Evolutionary conservation across 306 rosid genomes (phyloP).

Genomic region (Purshia tridentata): DNA sequence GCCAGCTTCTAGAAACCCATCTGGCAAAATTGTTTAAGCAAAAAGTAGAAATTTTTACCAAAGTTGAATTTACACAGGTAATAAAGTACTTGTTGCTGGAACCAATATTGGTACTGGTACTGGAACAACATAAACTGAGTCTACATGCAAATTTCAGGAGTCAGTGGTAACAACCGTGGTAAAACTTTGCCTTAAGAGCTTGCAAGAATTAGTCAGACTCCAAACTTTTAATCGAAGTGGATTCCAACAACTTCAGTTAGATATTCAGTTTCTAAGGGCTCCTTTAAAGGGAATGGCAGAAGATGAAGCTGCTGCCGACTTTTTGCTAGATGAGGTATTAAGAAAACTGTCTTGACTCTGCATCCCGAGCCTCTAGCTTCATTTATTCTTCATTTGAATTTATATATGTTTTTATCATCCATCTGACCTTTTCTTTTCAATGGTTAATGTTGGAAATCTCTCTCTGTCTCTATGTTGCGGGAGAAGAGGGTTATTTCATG

Average conservation of each 20-base stretch:
- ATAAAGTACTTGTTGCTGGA: constrained; percentile 24
- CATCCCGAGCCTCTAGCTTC: neutral
- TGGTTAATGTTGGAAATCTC: too few relatives aligned
- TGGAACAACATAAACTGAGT: constrained; percentile 26
- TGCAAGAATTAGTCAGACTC: constrained; percentile 84
- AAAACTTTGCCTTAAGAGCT: constrained; percentile 83
- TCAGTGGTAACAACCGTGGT: constrained; percentile 78
- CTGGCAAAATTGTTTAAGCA: constrained; percentile 88
- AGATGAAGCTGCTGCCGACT: constrained; percentile 88
- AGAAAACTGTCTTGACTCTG: neutral
- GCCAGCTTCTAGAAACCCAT: constrained; percentile 97
- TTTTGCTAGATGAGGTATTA: constrained; percentile 88
- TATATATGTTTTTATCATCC: neutral
- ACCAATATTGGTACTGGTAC: constrained; percentile 6
- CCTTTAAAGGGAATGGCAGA: constrained; percentile 74
- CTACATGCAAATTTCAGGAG: constrained; percentile 56
- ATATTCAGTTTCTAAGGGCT: constrained; percentile 76
- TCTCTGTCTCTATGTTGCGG: neutral
- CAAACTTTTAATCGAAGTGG: constrained; percentile 92
- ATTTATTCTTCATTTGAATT: neutral
- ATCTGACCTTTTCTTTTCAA: neutral
- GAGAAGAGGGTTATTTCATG: neutral
- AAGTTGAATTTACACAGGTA: constrained; percentile 94
- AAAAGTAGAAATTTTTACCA: constrained; percentile 91
- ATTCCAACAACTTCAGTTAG: constrained; percentile 95